Conservation (phyloP, 1,139 yeast genomes). For the Cylindricascospora bacillispora region DNA sequence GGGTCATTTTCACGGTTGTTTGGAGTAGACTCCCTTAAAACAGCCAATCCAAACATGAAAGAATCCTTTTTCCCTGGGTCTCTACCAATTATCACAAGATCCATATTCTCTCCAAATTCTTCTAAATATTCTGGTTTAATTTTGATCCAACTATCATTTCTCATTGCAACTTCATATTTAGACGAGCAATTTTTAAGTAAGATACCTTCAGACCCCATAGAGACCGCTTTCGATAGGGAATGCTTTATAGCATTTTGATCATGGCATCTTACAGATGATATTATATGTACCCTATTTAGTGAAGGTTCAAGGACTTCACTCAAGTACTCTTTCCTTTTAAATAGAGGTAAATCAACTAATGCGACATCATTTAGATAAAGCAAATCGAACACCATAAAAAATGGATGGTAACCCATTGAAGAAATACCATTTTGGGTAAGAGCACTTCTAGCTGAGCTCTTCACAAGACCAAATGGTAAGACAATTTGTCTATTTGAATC, state of each 20-base stretch:
- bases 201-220: conserved; percentile 66
- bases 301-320: conserved; percentile 34
- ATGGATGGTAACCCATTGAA: conserved; percentile 34
- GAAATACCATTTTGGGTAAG: conserved; percentile 25
- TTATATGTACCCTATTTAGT: conserved; percentile 42
- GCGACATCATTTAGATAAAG: conserved; percentile 54
- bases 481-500: conserved; percentile 48
- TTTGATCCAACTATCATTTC: conserved; percentile 64
- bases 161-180: conserved; percentile 45
- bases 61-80: conserved; percentile 63
- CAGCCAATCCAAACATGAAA: conserved; percentile 58
- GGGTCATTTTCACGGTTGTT: not conserved
- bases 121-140: conserved; percentile 84
- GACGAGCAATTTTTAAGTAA: conserved; percentile 57
- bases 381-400: conserved; percentile 61
- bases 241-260: conserved; percentile 40
- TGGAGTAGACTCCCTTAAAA: conserved; percentile 8
- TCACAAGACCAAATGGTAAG: conserved; percentile 70
- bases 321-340: conserved; percentile 44
- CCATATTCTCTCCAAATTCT: conserved; percentile 79
- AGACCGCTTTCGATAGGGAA: conserved; percentile 47
- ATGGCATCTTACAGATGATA: conserved; percentile 34
- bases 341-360: conserved; percentile 41
- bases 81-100: conserved; percentile 67
- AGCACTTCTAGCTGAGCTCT: conserved; percentile 43